Percentiles rank a stretch among this genome's conserved stretches.
These are phyloP conservation scores for Sisymbrium altissimum DNA, from an alignment of 345 rosid genomes.

Conservation along the genomic window DNA sequence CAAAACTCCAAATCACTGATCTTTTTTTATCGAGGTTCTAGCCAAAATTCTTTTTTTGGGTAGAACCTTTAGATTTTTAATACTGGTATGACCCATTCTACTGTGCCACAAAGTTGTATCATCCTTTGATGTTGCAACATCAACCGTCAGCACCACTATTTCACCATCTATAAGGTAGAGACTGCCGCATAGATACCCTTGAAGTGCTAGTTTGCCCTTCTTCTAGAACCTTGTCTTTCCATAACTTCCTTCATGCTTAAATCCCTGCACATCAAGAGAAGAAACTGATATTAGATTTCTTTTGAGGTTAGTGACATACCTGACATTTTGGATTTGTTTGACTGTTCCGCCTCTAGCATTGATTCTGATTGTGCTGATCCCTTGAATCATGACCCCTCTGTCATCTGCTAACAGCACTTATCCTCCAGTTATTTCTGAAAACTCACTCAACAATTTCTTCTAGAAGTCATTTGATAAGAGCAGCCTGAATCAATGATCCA, in stretches of 20 bases:
- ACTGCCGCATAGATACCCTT: neutral
- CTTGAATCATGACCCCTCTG: neutral
- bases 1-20: neutral
- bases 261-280: neutral
- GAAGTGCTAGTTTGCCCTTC: neutral
- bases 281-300: neutral
- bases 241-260: neutral
- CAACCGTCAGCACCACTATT: rapidly evolving
- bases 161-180: neutral
- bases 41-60: neutral
- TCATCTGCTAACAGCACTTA: neutral
- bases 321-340: neutral
- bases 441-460: neutral
- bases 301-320: neutral
- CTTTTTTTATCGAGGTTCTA: neutral
- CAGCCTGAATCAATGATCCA: neutral
- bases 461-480: neutral
- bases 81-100: neutral
- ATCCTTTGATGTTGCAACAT: neutral
- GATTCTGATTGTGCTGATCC: neutral
- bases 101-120: neutral
- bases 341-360: neutral
- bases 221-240: neutral
- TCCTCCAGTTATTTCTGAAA: neutral
- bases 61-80: neutral